Evolutionary conservation across 2,329 filamentous ascomycete species (phyloP), one percentile per base, ranked within the genome.

Genomic region (Hypoxylon sp.): DNA sequence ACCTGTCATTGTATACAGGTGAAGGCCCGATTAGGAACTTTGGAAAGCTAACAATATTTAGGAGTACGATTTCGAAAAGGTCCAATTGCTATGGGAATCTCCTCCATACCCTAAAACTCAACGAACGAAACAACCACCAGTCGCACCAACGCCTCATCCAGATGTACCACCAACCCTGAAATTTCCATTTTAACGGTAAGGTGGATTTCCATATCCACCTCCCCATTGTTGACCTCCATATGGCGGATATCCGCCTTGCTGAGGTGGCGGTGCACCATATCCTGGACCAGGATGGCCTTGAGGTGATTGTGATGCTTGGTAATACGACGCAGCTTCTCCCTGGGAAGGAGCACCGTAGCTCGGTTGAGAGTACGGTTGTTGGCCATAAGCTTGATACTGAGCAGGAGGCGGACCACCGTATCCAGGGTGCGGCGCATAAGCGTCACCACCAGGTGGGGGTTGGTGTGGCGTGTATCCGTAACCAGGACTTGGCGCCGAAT

Each of bases 401-500:
- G 57, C 28, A 2, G 67, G 56, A 36, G 68, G 59, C 32, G 43
- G 52, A 10, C 55, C 53, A 23, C 56, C 69, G 32, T 73, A 71
- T 2, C 55, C 61, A 30, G 70, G 60, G 28, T 71, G 71, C 17
- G 67, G 55, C 21, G 56, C 51, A 13, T 46, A 25, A 21, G 67
- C 56, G 49, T 63, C 53, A 43, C 63, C 60, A 19, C 59, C 61
- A n/a, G 32, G 60, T 53, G 51, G 70, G 41, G 71, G 60, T 62
- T 74, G 66, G 64, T 78, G 78, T 45, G 81, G 71, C 25, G 80
- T 78, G 64, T 84, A 83, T n/a, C 81, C 81, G 65, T 82, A 85
- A 0, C 78, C 72, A 13, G 77, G 72, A n/a, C 77, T 67, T 32
- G 65, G 3, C 70, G 76, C 28, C 69, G 78, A 48, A 70, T 74